These are phyloP conservation scores for Endothia cerciana DNA, from an alignment of 2,329 filamentous ascomycete genomes.

Conservation along the genomic window DNA sequence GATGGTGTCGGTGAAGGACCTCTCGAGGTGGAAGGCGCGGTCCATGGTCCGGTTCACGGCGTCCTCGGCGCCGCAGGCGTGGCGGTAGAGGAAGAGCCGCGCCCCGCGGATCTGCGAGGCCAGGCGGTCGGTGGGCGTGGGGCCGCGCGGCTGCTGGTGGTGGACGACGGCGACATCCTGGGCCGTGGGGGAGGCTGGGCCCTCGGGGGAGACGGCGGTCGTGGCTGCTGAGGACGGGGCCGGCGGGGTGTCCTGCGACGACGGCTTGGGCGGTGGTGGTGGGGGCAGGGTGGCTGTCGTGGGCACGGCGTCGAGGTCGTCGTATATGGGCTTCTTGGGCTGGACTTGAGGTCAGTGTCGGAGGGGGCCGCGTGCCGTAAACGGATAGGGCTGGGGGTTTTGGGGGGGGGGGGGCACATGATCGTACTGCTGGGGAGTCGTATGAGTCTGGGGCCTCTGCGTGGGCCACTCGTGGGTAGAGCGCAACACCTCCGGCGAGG, in stretches of 20 bases:
- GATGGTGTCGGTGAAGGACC: slow-evolving; percentile 85
- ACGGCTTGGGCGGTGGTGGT: slow-evolving; percentile 24
- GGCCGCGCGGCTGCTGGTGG: slow-evolving; percentile 46
- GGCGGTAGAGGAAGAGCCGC: slow-evolving; percentile 78
- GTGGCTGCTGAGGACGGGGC: slow-evolving; percentile 39
- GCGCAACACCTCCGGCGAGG: slow-evolving; percentile 52
- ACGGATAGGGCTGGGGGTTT: not conserved
- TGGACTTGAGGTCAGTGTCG: slow-evolving; percentile 34
- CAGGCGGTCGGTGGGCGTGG: slow-evolving; percentile 87
- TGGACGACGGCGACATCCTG: slow-evolving; percentile 25
- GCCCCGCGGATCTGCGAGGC: slow-evolving; percentile 79
- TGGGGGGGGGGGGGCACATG: not conserved
- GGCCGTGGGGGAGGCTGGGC: slow-evolving; percentile 37
- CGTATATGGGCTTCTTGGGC: slow-evolving; percentile 78
- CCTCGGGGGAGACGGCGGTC: slow-evolving; percentile 34
- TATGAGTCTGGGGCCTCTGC: slow-evolving; percentile 52
- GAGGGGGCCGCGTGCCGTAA: not conserved
- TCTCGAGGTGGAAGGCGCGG: slow-evolving; percentile 81
- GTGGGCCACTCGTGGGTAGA: slow-evolving; percentile 51
- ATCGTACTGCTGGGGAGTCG: slow-evolving; percentile 18
- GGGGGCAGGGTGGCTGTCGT: slow-evolving; percentile 28
- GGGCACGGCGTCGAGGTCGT: slow-evolving; percentile 58
- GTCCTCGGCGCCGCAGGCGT: slow-evolving; percentile 77
- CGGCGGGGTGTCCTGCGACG: slow-evolving; percentile 36
- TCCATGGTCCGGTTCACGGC: slow-evolving; percentile 82